Percentiles rank a stretch among this genome's conserved stretches.
Conservation (phyloP, 768 basidiomycete species). For the Scleroderma bovista region DNA sequence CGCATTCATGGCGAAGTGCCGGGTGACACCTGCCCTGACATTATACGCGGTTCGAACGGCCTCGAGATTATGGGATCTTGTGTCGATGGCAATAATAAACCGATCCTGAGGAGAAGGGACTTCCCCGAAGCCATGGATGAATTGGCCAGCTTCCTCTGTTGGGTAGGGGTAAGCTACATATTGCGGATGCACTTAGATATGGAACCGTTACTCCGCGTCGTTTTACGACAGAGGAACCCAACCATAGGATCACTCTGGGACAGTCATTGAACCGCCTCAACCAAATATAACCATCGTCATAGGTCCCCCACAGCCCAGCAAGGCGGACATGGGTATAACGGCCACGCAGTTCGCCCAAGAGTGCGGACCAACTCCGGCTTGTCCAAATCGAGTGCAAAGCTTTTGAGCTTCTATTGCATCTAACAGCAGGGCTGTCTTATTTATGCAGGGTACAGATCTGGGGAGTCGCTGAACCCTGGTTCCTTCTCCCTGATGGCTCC, state of each 20-base stretch:
- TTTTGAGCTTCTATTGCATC: conserved; percentile 5
- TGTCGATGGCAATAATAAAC: conserved; percentile 3
- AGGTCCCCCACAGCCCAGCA: conserved; percentile 7
- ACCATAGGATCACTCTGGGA: conserved; percentile 4
- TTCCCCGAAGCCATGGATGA: conserved; percentile 2
- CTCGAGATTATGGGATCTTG: not conserved
- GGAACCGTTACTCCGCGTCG: conserved; percentile 1
- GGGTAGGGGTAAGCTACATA: not conserved
- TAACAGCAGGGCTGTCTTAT: conserved; percentile 4
- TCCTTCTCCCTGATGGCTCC: no score
- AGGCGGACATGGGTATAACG: conserved; percentile 4
- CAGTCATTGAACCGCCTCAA: not conserved
- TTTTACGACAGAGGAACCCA: conserved; percentile 7
- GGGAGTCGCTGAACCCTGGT: not conserved
- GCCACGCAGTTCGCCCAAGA: conserved; percentile 1
- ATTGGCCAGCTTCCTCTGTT: conserved; percentile 1
- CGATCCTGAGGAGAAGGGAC: not conserved
- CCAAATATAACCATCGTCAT: conserved; percentile 5
- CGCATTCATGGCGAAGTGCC: conserved; percentile 3
- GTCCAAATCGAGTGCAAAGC: conserved; percentile 6
- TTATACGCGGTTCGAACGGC: conserved; percentile 1
- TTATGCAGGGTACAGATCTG: not conserved
- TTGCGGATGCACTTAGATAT: not conserved
- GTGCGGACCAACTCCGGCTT: conserved; percentile 4
- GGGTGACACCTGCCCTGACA: conserved; percentile 2